phyloP scores from a whole-genome alignment of 2,329 filamentous ascomycete species.

The Phyllosticta paracitricarpa region DNA sequence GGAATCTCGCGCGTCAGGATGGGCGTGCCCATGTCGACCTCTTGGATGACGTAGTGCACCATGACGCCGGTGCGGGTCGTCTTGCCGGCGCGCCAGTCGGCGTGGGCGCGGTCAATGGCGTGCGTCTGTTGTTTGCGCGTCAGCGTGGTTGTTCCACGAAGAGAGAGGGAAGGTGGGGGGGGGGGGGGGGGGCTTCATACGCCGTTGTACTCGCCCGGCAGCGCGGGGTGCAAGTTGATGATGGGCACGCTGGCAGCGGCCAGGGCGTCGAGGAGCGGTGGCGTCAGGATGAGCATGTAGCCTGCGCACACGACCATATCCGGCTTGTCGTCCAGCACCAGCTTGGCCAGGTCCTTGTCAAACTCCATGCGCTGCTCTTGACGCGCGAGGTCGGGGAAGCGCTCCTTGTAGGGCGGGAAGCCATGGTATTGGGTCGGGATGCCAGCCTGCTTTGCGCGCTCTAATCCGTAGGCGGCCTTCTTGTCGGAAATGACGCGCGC shows the following conservation, averaged over 20 bases:
- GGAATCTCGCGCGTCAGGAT: slow-evolving; percentile 62
- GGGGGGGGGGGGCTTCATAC: slow-evolving; percentile 16
- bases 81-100: slow-evolving; percentile 59
- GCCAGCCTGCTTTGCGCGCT: slow-evolving; percentile 46
- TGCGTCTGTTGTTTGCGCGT: slow-evolving; percentile 25
- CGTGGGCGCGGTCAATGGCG: slow-evolving; percentile 70
- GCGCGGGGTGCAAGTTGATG: slow-evolving; percentile 74
- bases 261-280: slow-evolving; percentile 59
- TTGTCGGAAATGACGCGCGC: slow-evolving; percentile 51
- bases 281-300: slow-evolving; percentile 76
- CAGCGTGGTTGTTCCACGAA: not conserved
- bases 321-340: slow-evolving; percentile 55
- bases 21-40: slow-evolving; percentile 71
- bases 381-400: slow-evolving; percentile 44
- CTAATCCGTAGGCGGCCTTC: slow-evolving; percentile 54
- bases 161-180: too few species aligned
- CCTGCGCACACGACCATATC: slow-evolving; percentile 70
- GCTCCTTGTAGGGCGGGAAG: slow-evolving; percentile 65
- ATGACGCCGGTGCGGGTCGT: slow-evolving; percentile 68
- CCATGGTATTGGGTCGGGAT: slow-evolving; percentile 78
- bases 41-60: slow-evolving; percentile 68
- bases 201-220: slow-evolving; percentile 68
- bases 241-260: slow-evolving; percentile 52
- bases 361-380: slow-evolving; percentile 50
- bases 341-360: slow-evolving; percentile 62